These are phyloP conservation scores for Apiospora pterosperma DNA, from an alignment of 2,329 filamentous ascomycete species.

Conservation along the genomic window DNA sequence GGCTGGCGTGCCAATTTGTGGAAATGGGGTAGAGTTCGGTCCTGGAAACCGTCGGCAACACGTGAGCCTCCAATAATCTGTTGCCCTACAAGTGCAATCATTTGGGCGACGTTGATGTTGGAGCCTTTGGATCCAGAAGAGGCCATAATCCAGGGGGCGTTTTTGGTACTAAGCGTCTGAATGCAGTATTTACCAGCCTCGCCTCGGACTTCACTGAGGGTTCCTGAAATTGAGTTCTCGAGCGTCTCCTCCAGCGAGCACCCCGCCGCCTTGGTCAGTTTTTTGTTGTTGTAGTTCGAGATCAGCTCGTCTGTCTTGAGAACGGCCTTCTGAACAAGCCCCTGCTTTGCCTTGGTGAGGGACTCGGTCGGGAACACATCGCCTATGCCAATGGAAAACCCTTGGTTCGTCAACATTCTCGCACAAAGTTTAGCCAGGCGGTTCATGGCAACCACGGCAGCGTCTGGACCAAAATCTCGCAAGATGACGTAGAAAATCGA, in stretches of 20 bases:
- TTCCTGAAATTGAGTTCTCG: conserved; percentile 86
- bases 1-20: conserved; percentile 88
- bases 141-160: conserved; percentile 94
- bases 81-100: conserved; percentile 96
- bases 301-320: conserved; percentile 80
- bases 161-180: conserved; percentile 82
- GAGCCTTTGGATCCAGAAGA: conserved; percentile 96
- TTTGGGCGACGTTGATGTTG: conserved; percentile 97
- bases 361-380: conserved; percentile 82
- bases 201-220: conserved; percentile 87
- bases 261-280: conserved; percentile 80
- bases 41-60: conserved; percentile 94
- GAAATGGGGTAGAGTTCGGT: conserved; percentile 91
- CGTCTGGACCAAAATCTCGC: conserved; percentile 87
- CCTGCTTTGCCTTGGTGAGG: conserved; percentile 69
- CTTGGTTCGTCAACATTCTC: conserved; percentile 81
- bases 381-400: conserved; percentile 93
- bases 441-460: conserved; percentile 90
- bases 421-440: conserved; percentile 87
- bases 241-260: conserved; percentile 90
- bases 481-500: conserved; percentile 97
- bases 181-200: conserved; percentile 91
- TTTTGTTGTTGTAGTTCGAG: conserved; percentile 72
- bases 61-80: conserved; percentile 94
- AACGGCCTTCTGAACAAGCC: conserved; percentile 76